phyloP scores from a whole-genome alignment of 768 basidiomycete genomes.

The Macrolepiota fuliginosa region DNA sequence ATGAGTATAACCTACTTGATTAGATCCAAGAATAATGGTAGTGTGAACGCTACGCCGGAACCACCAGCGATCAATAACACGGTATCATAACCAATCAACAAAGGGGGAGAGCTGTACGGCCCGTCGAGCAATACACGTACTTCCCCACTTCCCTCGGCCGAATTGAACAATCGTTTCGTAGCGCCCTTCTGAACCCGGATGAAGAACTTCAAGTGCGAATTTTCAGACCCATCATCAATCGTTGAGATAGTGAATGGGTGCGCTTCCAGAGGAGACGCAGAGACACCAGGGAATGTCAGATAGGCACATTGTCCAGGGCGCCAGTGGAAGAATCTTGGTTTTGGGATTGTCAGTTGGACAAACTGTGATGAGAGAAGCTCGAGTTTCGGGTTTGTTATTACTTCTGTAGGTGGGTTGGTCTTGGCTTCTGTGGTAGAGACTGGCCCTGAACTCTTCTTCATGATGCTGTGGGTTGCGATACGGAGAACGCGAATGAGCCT shows the following conservation, averaged over 20 bases:
- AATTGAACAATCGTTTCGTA: constrained; percentile 45
- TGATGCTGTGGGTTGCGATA: constrained; percentile 40
- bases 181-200: constrained; percentile 59
- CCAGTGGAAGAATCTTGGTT: constrained; percentile 40
- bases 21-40: constrained; percentile 42
- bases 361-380: constrained; percentile 44
- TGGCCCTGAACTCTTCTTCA: constrained; percentile 29
- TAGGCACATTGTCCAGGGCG: constrained; percentile 55
- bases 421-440: background rate
- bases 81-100: constrained; percentile 33
- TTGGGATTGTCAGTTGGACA: constrained; percentile 43
- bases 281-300: constrained; percentile 47
- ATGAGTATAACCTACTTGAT: constrained; percentile 30
- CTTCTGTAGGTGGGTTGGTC: background rate
- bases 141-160: constrained; percentile 18
- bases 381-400: constrained; percentile 23
- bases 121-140: constrained; percentile 51
- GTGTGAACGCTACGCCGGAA: constrained; percentile 46
- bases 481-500: constrained; percentile 46
- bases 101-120: constrained; percentile 39
- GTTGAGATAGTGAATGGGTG: constrained; percentile 65
- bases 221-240: constrained; percentile 22
- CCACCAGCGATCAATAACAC: constrained; percentile 46
- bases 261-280: constrained; percentile 43
- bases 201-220: constrained; percentile 46